Percentiles rank a stretch among this genome's conserved stretches.
Evolutionary conservation across 176 grass and related monocot species (phyloP).

Genomic region (Oryza australiensis): DNA sequence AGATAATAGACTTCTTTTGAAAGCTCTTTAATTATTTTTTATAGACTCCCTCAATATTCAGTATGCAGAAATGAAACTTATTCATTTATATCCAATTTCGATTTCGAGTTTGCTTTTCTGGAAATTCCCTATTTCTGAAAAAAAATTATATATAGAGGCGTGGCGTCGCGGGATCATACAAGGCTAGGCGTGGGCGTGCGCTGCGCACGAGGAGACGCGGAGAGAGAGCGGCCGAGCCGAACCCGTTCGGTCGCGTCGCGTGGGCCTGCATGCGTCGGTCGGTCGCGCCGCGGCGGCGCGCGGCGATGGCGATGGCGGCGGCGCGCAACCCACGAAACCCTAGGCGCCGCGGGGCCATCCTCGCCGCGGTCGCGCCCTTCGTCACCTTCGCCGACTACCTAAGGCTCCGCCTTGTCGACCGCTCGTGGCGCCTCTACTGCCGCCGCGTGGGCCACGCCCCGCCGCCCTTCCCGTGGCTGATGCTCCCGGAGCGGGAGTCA

Average conservation of each 20-base stretch:
- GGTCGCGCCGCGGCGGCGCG: not conserved
- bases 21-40: not conserved
- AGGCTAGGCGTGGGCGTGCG: too few relatives aligned
- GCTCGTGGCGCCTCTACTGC: constrained; percentile 28
- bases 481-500: constrained; percentile 32
- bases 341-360: not conserved
- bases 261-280: not conserved
- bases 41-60: not conserved
- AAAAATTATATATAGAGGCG: too few relatives aligned
- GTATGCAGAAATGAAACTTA: not conserved
- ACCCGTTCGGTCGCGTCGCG: not conserved
- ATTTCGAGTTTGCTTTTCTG: not conserved
- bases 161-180: too few relatives aligned
- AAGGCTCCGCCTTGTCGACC: constrained; percentile 33
- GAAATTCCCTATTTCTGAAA: not conserved
- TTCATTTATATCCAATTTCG: not conserved
- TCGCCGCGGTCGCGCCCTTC: constrained; percentile 32
- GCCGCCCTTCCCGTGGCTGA: constrained; percentile 56
- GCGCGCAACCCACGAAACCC: not conserved
- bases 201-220: too few relatives aligned
- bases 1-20: not conserved
- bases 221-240: not conserved
- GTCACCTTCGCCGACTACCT: constrained; percentile 45
- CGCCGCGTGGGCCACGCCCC: constrained; percentile 23
- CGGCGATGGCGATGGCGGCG: constrained; percentile 19